Base-by-base conservation (phyloP, 495 filamentous ascomycete genomes). In the Penicillium paxilli region DNA sequence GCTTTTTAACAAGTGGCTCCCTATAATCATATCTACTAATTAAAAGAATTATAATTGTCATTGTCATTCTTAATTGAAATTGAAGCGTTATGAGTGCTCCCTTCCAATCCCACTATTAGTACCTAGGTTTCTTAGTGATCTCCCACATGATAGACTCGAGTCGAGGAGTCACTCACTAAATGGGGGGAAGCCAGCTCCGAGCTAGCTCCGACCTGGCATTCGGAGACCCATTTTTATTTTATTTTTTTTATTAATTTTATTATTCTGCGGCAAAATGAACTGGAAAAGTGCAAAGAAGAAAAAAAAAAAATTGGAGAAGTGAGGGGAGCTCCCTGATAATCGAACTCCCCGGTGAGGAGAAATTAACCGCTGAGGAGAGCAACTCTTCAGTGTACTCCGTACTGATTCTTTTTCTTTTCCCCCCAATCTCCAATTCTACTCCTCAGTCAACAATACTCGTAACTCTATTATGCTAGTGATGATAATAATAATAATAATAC, bases 281-380 rank as follows among this genome's bases (percentile, higher is more conserved):
- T 41, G n/a, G 11, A 48, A 46, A 33, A n/a, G 24, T 12, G 23
- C 24, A 21, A 5, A 20, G 37, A 28, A 24, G 35, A 16, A 16
- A 54, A 44, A 47, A 46, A 37, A 6, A 52, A 52, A 58, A 54
- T 59, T 65, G 59, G 62, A 63, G 62, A 62, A 45, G 51, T 65
- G 62, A 65, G 59, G 62, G 62, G 62, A 57, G 45, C 32, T 22
- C 23, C 30, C 22, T 30, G 47, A 21, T 37, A 49, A 38, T 54
- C 33, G 41, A 55, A 16, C 16, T 17, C 35, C 47, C 51, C 58
- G 51, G 60, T 71, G 68, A 67, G 68, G 68, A 71, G 68, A 67
- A 66, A 65, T 59, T 60, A 65, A 57, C 59, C 55, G 58, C 44
- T 54, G 58, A 60, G 53, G 55, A 54, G 54, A 48, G 7, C 20